A percentile compares a stretch with the other conserved stretches of the same genome.
Conservation (phyloP, 2,329 filamentous ascomycete genomes). For the Capronia coronata region DNA sequence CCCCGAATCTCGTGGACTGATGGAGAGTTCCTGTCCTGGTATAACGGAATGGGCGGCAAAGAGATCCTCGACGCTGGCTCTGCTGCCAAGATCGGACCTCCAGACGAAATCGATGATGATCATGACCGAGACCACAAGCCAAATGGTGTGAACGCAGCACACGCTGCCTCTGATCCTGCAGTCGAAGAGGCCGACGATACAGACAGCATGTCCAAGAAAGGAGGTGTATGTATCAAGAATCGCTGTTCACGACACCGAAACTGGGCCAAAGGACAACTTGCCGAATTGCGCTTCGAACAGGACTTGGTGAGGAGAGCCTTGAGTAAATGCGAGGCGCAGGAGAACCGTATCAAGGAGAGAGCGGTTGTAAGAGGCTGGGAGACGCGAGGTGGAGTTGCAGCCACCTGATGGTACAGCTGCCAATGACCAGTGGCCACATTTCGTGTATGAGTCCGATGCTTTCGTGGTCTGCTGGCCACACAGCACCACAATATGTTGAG, state of each 20-base stretch:
- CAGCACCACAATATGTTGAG: too few relatives aligned
- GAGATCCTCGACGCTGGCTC: conserved; percentile 26
- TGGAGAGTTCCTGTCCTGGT: conserved; percentile 45
- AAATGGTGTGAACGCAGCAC: conserved; percentile 27
- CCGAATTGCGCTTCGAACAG: conserved; percentile 27
- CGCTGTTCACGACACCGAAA: conserved; percentile 44
- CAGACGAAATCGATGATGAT: conserved; percentile 36
- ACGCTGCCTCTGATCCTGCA: conserved; percentile 29
- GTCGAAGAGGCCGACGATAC: conserved; percentile 34
- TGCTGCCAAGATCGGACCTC: conserved; percentile 28
- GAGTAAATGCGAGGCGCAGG: conserved; percentile 14
- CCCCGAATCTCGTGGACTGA: conserved; percentile 43
- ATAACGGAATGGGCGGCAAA: conserved; percentile 35
- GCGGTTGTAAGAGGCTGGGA: conserved; percentile 25
- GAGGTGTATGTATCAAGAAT: conserved; percentile 44
- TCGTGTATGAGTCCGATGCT: neutral
- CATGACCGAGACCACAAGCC: conserved; percentile 28
- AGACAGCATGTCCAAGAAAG: conserved; percentile 30
- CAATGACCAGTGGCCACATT: neutral
- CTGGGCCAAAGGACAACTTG: conserved; percentile 42
- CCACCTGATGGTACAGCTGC: too few relatives aligned
- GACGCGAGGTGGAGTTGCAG: conserved; percentile 7
- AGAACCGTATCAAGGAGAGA: conserved; percentile 21
- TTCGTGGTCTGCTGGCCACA: neutral
- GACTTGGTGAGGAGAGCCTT: conserved; percentile 23